Percentiles rank a stretch among this genome's conserved stretches.
These are phyloP conservation scores for Nepenthes gracilis DNA, from an alignment of 148 eudicot genomes.

Conservation along the genomic window DNA sequence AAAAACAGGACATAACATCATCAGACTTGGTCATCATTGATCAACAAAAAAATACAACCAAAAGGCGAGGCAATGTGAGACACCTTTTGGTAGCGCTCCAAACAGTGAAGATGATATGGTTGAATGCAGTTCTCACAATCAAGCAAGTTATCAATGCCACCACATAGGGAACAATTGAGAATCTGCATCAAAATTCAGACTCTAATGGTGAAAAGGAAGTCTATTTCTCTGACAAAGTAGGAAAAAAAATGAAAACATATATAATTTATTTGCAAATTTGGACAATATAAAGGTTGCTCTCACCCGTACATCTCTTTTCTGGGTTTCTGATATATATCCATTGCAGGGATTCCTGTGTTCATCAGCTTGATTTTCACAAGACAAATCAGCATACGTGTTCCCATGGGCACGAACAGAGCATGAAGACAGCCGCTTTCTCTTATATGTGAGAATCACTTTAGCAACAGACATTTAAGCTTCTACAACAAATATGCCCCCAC, in stretches of 20 bases:
- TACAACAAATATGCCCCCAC: not conserved
- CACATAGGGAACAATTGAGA: conserved; percentile 8
- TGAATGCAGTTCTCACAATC: conserved; percentile 12
- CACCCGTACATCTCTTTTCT: conserved; percentile 26
- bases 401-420: conserved; percentile 15
- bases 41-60: not conserved
- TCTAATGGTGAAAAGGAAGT: not conserved
- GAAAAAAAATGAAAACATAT: no score
- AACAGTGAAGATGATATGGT: conserved; percentile 8
- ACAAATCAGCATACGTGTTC: conserved; percentile 19
- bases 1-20: not conserved
- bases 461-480: conserved; percentile 24
- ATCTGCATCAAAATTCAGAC: conserved; percentile 16
- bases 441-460: conserved; percentile 47
- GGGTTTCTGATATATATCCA: conserved; percentile 9
- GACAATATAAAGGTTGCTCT: conserved; percentile 8
- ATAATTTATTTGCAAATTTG: no score
- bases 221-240: not conserved
- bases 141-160: conserved; percentile 7
- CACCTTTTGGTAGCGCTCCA: conserved; percentile 16
- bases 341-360: conserved; percentile 13
- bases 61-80: not conserved
- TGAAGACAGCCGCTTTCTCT: conserved; percentile 47
- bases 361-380: conserved; percentile 13
- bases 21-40: not conserved